Conservation (phyloP, 768 basidiomycete genomes). For the Boletus tomentosulus region DNA sequence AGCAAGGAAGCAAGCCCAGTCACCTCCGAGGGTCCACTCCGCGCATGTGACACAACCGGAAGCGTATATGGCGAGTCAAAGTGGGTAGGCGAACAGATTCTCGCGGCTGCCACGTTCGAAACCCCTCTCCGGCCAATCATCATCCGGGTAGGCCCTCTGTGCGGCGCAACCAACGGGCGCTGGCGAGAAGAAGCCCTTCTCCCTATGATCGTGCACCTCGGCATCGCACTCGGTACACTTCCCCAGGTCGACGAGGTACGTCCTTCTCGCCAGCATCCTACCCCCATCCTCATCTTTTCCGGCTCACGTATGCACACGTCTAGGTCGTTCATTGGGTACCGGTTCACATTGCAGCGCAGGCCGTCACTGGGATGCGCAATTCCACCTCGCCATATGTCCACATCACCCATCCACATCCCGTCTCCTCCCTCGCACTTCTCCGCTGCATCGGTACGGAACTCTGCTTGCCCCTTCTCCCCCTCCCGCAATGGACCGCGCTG, state of each 20-base stretch:
- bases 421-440: background rate
- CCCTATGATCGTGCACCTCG: conserved; percentile 31
- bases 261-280: background rate
- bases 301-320: background rate
- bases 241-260: conserved; percentile 19
- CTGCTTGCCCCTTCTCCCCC: conserved; percentile 7
- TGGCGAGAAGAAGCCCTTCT: conserved; percentile 37
- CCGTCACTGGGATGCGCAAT: conserved; percentile 16
- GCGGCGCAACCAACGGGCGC: conserved; percentile 32
- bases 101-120: conserved; percentile 12
- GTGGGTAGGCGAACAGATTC: conserved; percentile 24
- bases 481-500: conserved; percentile 1
- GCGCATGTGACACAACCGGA: conserved; percentile 12
- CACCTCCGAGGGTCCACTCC: background rate
- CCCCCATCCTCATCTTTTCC: background rate
- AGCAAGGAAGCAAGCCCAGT: background rate
- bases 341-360: conserved; percentile 11
- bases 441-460: conserved; percentile 3
- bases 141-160: conserved; percentile 37
- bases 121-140: conserved; percentile 23
- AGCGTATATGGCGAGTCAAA: conserved; percentile 16
- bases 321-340: conserved; percentile 12
- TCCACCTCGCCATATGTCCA: conserved; percentile 1
- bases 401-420: conserved; percentile 8
- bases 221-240: conserved; percentile 6